phyloP scores from a whole-genome alignment of 495 filamentous ascomycete genomes.

The Lophiostoma macrostomum region DNA sequence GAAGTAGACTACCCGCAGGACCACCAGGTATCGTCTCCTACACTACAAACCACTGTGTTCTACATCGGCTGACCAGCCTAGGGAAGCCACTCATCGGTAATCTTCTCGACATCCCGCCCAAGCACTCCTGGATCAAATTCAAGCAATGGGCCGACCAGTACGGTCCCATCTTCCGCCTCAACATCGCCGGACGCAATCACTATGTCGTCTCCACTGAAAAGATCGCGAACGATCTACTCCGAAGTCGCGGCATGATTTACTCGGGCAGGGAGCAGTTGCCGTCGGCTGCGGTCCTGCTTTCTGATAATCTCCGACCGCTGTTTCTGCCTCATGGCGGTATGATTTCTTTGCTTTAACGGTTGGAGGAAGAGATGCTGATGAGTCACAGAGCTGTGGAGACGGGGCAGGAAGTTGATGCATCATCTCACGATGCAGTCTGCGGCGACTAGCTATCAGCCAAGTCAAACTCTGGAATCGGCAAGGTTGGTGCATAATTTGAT shows the following conservation, averaged over 20 bases:
- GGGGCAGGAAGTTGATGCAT: too few species aligned
- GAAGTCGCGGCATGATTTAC: not conserved
- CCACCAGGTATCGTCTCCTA: too few species aligned
- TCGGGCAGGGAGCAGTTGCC: not conserved
- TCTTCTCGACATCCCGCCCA: not conserved
- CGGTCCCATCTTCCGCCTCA: not conserved
- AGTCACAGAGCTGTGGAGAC: too few species aligned
- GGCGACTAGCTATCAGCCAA: not conserved
- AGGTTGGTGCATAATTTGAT: not conserved
- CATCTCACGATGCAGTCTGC: not conserved
- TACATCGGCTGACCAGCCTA: too few species aligned
- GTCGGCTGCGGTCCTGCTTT: not conserved
- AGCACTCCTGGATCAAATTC: not conserved
- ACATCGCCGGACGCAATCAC: constrained; percentile 2
- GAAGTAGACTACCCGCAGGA: too few species aligned
- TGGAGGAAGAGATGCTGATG: too few species aligned
- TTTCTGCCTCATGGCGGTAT: too few species aligned
- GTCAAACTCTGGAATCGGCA: not conserved
- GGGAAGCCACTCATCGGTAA: constrained; percentile 3
- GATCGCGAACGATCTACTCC: constrained; percentile 13
- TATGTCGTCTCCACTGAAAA: not conserved
- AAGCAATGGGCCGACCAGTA: constrained; percentile 2
- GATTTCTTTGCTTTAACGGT: too few species aligned
- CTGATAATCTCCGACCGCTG: too few species aligned
- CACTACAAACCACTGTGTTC: too few species aligned